Evolutionary conservation across 495 filamentous ascomycete species (phyloP).

Genomic region (Pyronema domesticum): DNA sequence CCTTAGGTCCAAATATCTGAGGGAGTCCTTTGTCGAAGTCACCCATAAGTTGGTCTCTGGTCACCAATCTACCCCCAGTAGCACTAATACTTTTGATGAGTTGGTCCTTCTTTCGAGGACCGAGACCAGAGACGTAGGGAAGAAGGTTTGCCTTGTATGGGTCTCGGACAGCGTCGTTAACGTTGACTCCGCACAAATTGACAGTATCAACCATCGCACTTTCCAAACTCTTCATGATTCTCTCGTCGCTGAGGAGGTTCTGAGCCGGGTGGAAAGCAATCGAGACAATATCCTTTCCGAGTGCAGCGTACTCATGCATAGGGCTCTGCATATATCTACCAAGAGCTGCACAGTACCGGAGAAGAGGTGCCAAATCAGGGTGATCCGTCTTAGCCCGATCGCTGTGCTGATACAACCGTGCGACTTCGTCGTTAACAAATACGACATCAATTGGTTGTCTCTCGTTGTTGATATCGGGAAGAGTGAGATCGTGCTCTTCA

Average conservation of each 20-base stretch:
- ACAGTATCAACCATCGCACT: constrained; percentile 96
- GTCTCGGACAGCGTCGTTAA: constrained; percentile 66
- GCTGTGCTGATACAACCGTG: constrained; percentile 80
- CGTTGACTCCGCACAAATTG: constrained; percentile 83
- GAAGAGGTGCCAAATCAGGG: constrained; percentile 54
- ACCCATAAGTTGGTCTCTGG: constrained; percentile 60
- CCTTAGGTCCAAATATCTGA: constrained; percentile 50
- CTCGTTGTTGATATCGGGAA: constrained; percentile 42
- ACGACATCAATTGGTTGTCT: constrained; percentile 61
- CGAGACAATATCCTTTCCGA: constrained; percentile 72
- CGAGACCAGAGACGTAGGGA: constrained; percentile 80
- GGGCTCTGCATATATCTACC: constrained; percentile 86
- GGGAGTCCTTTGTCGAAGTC: constrained; percentile 48
- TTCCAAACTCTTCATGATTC: constrained; percentile 68
- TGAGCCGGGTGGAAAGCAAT: constrained; percentile 79
- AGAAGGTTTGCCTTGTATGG: constrained; percentile 66
- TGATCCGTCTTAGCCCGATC: constrained; percentile 64
- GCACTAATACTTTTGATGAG: constrained; percentile 78
- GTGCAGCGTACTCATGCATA: constrained; percentile 82
- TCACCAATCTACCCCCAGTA: constrained; percentile 61
- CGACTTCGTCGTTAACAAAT: constrained; percentile 89
- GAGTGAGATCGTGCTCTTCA: constrained; percentile 47
- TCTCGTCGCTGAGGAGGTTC: constrained; percentile 67
- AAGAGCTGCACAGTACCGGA: constrained; percentile 73
- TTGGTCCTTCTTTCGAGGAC: constrained; percentile 75